A percentile compares a stretch with the other conserved stretches of the same genome.
These are phyloP conservation scores for Colletotrichum tamarilloi DNA, from an alignment of 2,329 filamentous ascomycete species.

Conservation along the genomic window DNA sequence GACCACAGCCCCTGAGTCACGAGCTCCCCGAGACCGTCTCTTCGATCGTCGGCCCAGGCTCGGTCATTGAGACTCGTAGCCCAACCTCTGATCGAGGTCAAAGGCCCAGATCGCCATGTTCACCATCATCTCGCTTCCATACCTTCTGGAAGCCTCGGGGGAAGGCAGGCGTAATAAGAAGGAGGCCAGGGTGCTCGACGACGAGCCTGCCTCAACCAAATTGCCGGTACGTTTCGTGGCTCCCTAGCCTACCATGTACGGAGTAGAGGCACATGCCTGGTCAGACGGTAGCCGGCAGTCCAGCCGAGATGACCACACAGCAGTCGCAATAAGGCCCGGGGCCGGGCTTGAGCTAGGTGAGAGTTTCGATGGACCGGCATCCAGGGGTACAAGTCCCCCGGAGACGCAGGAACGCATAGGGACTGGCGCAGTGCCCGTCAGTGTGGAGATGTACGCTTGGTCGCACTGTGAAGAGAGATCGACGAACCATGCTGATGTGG, in stretches of 20 bases:
- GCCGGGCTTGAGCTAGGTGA: neutral
- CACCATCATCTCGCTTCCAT: conserved; percentile 18
- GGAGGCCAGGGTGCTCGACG: neutral
- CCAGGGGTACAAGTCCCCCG: neutral
- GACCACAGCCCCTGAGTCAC: neutral
- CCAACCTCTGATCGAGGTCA: neutral
- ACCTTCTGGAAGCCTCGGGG: neutral
- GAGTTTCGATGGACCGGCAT: neutral
- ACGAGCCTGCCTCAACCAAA: neutral
- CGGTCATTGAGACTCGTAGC: neutral
- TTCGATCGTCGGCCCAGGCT: neutral
- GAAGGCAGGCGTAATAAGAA: neutral
- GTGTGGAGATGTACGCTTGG: conserved; percentile 7
- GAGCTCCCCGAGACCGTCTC: neutral
- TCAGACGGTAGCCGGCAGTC: neutral
- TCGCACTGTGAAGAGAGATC: conserved; percentile 15
- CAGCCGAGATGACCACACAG: conserved; percentile 19
- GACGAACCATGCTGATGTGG: neutral
- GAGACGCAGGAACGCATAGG: conserved; percentile 15
- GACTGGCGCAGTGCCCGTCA: neutral
- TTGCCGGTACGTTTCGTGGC: neutral
- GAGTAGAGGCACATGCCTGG: neutral
- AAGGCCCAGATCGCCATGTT: neutral
- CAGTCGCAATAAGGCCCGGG: conserved; percentile 6
- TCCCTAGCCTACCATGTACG: neutral